Percentiles rank a stretch among this genome's conserved stretches.
phyloP scores from a whole-genome alignment of 2,329 filamentous ascomycete genomes.

The Scedosporium minutisporum region DNA sequence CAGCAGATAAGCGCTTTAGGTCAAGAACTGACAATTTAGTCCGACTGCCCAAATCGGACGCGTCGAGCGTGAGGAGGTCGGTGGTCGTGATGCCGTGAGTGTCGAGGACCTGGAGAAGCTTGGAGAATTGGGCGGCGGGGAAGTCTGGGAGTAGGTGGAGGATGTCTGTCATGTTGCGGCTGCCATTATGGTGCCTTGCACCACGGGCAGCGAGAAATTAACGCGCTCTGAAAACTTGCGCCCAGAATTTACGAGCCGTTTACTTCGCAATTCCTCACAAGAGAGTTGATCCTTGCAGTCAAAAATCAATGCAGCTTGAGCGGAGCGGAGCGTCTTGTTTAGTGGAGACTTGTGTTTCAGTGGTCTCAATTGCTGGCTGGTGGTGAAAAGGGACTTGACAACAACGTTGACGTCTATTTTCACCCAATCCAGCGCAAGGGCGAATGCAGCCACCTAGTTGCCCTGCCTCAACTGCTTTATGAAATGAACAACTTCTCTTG shows the following conservation, averaged over 20 bases:
- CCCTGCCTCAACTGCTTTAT: too few relatives aligned
- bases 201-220: background rate
- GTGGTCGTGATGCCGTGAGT: constrained; percentile 65
- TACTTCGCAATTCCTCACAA: too few relatives aligned
- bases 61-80: constrained; percentile 78
- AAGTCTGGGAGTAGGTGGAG: constrained; percentile 74
- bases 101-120: constrained; percentile 73
- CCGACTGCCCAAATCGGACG: constrained; percentile 73
- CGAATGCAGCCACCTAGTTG: too few relatives aligned
- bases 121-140: constrained; percentile 57
- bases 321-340: too few relatives aligned
- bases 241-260: background rate
- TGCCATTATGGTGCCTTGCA: background rate
- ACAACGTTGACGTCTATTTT: too few relatives aligned
- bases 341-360: too few relatives aligned
- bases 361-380: too few relatives aligned
- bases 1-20: constrained; percentile 61
- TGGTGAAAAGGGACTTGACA: too few relatives aligned
- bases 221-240: background rate
- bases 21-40: constrained; percentile 74
- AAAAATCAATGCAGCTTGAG: too few relatives aligned
- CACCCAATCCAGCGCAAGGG: too few relatives aligned
- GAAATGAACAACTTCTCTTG: too few relatives aligned
- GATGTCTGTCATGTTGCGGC: constrained; percentile 67
- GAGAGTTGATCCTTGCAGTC: too few relatives aligned